A percentile compares a stretch with the other conserved stretches of the same genome.
Evolutionary conservation across 2,329 filamentous ascomycete genomes (phyloP).

Genomic region (Alternaria ventricosa): DNA sequence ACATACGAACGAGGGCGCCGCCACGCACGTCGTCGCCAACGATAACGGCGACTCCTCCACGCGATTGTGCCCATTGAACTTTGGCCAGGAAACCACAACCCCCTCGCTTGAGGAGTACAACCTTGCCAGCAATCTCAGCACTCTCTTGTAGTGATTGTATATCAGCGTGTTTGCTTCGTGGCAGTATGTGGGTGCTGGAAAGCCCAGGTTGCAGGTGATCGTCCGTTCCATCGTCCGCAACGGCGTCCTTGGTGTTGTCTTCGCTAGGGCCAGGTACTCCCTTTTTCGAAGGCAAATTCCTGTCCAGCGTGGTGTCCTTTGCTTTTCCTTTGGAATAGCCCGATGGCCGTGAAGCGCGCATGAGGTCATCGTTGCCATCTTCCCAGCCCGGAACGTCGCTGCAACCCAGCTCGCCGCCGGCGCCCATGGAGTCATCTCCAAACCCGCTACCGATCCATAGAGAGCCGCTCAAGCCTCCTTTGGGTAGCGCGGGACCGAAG

Average conservation of each 20-base stretch:
- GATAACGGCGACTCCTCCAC: conserved; percentile 87
- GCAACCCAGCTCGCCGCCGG: conserved; percentile 88
- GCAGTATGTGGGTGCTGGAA: conserved; percentile 30
- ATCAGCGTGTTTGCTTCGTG: conserved; percentile 69
- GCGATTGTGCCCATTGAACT: conserved; percentile 92
- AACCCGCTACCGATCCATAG: conserved; percentile 95
- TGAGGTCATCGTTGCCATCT: conserved; percentile 52
- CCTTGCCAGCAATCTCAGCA: conserved; percentile 90
- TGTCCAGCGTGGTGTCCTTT: neutral
- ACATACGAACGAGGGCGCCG: conserved; percentile 93
- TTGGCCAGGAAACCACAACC: conserved; percentile 97
- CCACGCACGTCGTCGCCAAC: conserved; percentile 93
- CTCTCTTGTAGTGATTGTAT: conserved; percentile 91
- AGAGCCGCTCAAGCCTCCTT: conserved; percentile 81
- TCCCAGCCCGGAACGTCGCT: conserved; percentile 93
- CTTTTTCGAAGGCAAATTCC: neutral
- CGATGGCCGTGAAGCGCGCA: conserved; percentile 7
- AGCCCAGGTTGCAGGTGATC: conserved; percentile 70
- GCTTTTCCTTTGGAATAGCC: neutral
- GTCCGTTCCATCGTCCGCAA: conserved; percentile 77
- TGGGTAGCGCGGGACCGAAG: conserved; percentile 82
- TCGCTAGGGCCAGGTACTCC: neutral
- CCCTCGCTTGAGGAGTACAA: conserved; percentile 88
- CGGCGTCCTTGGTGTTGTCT: conserved; percentile 1
- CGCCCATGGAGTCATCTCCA: conserved; percentile 72